Conservation (phyloP, 192 early-diverging fungal species). For the Rhizophagus sp. region DNA sequence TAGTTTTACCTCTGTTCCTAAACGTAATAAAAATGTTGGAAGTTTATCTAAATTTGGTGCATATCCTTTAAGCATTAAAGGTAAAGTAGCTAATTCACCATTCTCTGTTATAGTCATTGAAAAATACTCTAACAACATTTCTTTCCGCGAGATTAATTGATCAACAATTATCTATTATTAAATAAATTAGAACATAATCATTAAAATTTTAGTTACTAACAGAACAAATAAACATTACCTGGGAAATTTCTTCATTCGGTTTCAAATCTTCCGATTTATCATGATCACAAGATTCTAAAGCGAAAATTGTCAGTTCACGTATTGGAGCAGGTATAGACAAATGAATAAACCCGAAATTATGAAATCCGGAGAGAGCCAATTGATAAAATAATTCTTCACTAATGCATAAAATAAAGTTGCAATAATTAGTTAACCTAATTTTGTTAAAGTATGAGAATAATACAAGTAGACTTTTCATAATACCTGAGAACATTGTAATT, state of each 20-base stretch:
- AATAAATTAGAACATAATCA: background rate
- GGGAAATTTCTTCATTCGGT: constrained; percentile 55
- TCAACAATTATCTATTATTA: constrained; percentile 48
- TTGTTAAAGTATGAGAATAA: background rate
- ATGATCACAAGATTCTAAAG: constrained; percentile 60
- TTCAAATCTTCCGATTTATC: constrained; percentile 47
- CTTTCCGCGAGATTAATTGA: constrained; percentile 51
- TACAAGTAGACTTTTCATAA: background rate
- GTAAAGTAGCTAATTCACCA: constrained; percentile 69
- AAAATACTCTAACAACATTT: constrained; percentile 94
- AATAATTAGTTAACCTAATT: background rate
- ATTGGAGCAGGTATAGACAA: constrained; percentile 68
- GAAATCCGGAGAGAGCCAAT: constrained; percentile 74
- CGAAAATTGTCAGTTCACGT: constrained; percentile 66
- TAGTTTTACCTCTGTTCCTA: constrained; percentile 66
- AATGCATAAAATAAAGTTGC: background rate
- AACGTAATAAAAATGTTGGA: constrained; percentile 77
- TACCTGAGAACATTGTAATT: constrained; percentile 77
- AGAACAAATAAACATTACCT: constrained; percentile 40
- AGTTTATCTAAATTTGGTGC: constrained; percentile 82
- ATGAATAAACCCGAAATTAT: constrained; percentile 81
- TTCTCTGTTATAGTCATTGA: constrained; percentile 65
- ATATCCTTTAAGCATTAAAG: constrained; percentile 82
- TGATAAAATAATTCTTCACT: constrained; percentile 93
- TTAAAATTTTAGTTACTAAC: background rate